Percentiles rank a stretch among this genome's conserved stretches.
These are phyloP conservation scores for Halenospora varia DNA, from an alignment of 495 filamentous ascomycete species.

Conservation along the genomic window DNA sequence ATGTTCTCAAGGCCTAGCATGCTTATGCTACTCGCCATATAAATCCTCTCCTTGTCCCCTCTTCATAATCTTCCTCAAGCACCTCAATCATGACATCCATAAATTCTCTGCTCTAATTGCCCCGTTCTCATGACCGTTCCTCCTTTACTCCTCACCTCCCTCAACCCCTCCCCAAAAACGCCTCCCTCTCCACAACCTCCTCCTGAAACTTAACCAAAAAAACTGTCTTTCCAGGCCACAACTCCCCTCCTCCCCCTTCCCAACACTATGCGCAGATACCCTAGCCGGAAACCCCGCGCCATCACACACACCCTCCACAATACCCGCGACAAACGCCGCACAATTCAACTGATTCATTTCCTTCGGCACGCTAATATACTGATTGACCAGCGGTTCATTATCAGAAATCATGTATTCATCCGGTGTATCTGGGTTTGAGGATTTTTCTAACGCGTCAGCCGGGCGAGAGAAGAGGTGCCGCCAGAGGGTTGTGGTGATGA, in stretches of 20 bases:
- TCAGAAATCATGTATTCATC: slow-evolving; percentile 98
- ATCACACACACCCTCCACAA: slow-evolving; percentile 94
- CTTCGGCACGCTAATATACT: slow-evolving; percentile 84
- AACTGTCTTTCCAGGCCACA: slow-evolving; percentile 95
- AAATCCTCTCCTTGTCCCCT: background rate
- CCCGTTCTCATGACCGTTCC: too few species aligned
- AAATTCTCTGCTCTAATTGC: too few species aligned
- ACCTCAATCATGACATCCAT: too few species aligned
- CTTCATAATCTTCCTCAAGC: too few species aligned
- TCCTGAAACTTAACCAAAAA: slow-evolving; percentile 89
- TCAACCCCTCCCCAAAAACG: slow-evolving; percentile 35
- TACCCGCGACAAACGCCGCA: slow-evolving; percentile 90
- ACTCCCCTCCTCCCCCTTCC: slow-evolving; percentile 67
- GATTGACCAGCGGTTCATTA: slow-evolving; percentile 93
- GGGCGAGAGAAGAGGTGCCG: slow-evolving; percentile 84
- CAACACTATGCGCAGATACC: slow-evolving; percentile 86
- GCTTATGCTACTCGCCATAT: too few species aligned
- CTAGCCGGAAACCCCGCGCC: slow-evolving; percentile 82
- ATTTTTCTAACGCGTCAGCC: slow-evolving; percentile 89
- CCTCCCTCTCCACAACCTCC: slow-evolving; percentile 88
- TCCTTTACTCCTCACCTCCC: too few species aligned
- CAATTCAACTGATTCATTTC: slow-evolving; percentile 97
- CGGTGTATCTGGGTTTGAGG: slow-evolving; percentile 68
- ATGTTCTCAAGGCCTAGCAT: too few species aligned
- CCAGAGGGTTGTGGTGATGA: slow-evolving; percentile 89